Evolutionary conservation across 768 basidiomycete genomes (phyloP), one percentile per base, ranked within the genome.

Genomic region (Podaxis sp.): DNA sequence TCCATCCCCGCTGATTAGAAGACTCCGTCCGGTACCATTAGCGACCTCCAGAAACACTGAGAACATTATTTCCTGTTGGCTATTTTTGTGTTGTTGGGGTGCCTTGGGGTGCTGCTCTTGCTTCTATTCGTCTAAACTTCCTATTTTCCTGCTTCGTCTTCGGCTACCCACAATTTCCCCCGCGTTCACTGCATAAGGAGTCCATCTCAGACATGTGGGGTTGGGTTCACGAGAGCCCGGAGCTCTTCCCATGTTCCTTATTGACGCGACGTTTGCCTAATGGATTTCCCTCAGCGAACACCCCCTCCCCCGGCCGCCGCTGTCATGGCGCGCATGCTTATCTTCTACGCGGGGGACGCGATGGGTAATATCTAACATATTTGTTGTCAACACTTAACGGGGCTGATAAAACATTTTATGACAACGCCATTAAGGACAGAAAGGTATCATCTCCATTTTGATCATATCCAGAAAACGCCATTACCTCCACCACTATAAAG

Each of bases 1-100:
- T 60, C 58, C 49, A 38, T 41, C 11, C 33, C n/a, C 58, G 48
- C 37, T 38, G 57, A 58, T 60, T 36, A 40, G 50, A 11, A 46
- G 7, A 41, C 50, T 17, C 17, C n/a, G 20, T n/a, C n/a, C 22
- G 54, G 37, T 37, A 55, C 8, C 36, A 38, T 7, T 50, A 28
- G 15, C 44, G 17, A 15, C 41, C n/a, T 44, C 40, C 40, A 46
- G 44, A 20, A 17, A n/a, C 20, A 20, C 20, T 46, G 44, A 20
- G 49, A 24, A 50, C 24, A 10, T 24, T 28, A 24, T 24, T 20
- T 26, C 49, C 49, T 50, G 22, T 28, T 22, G 13, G 22, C 49
- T 50, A 50, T 50, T 50, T 50, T 50, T 26, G 49, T 50, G 20
- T 22, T 22, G 10, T 22, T 50, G 22, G 26, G 49, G 22, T 13